Evolutionary conservation across 805 yeast genomes (phyloP).

Genomic region (Myxozyma mucilagina): DNA sequence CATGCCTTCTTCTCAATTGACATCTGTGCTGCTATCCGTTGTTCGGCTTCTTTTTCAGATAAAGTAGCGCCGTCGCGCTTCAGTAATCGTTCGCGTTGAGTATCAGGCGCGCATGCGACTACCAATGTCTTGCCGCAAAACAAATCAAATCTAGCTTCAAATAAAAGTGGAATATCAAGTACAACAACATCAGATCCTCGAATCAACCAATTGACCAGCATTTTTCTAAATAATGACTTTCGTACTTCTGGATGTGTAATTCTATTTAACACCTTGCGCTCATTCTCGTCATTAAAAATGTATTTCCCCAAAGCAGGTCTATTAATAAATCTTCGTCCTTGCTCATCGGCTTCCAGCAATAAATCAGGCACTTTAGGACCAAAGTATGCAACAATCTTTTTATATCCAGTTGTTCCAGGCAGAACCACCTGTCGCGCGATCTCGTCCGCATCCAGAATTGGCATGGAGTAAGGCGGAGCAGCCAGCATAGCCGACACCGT

Average conservation of each 20-base stretch:
- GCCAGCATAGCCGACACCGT: constrained; percentile 69
- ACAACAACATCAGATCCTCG: constrained; percentile 60
- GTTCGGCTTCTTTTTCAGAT: constrained; percentile 61
- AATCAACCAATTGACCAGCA: constrained; percentile 57
- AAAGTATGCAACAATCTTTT: constrained; percentile 63
- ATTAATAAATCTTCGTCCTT: constrained; percentile 49
- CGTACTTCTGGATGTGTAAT: constrained; percentile 89
- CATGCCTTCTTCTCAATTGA: constrained; percentile 55
- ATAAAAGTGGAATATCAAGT: constrained; percentile 86
- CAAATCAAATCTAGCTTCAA: constrained; percentile 70
- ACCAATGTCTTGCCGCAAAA: constrained; percentile 73
- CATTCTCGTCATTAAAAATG: constrained; percentile 64
- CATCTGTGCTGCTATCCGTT: constrained; percentile 79
- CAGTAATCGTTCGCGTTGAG: constrained; percentile 64
- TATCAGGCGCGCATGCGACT: constrained; percentile 58
- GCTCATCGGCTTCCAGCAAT: constrained; percentile 28
- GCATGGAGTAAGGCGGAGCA: constrained; percentile 45
- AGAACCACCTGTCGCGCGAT: constrained; percentile 83
- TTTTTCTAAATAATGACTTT: constrained; percentile 58
- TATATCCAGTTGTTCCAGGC: constrained; percentile 75
- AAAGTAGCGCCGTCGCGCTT: constrained; percentile 64
- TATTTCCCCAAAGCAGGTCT: constrained; percentile 73
- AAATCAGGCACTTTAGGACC: constrained; percentile 53
- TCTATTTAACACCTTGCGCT: constrained; percentile 60
- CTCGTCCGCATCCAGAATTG: constrained; percentile 84